Conservation (phyloP, 768 basidiomycete genomes). For the Russula lepida region DNA sequence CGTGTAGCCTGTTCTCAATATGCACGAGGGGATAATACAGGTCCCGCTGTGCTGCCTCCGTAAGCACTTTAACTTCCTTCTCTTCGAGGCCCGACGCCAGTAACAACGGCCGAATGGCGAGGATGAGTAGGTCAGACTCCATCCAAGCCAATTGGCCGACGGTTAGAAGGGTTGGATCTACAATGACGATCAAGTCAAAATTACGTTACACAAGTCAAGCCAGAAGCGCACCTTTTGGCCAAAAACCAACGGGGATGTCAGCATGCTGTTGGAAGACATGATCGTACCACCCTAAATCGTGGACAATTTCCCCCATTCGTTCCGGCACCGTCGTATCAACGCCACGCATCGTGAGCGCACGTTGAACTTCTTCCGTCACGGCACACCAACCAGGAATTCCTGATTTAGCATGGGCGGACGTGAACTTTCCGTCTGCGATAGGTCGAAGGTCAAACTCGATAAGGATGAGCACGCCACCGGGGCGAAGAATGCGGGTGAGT, state of each 20-base stretch:
- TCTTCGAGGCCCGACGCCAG: constrained; percentile 45
- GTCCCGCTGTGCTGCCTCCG: constrained; percentile 56
- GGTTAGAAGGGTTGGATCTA: constrained; percentile 51
- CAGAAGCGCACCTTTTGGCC: constrained; percentile 44
- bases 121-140: constrained; percentile 58
- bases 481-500: constrained; percentile 56
- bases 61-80: constrained; percentile 45
- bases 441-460: constrained; percentile 55
- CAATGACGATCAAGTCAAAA: neutral
- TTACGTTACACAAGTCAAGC: constrained; percentile 6
- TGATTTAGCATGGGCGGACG: constrained; percentile 25
- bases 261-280: constrained; percentile 47
- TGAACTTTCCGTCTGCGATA: constrained; percentile 37
- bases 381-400: constrained; percentile 52
- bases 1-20: constrained; percentile 46
- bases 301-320: constrained; percentile 43
- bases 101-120: constrained; percentile 54
- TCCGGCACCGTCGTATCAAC: constrained; percentile 53
- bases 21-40: constrained; percentile 51
- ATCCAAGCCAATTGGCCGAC: constrained; percentile 69
- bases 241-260: constrained; percentile 60
- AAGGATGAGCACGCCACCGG: constrained; percentile 60
- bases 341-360: constrained; percentile 42
- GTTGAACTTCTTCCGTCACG: constrained; percentile 55
- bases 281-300: constrained; percentile 45